These are phyloP conservation scores for Cruciata laevipes DNA, from an alignment of 257 asterid genomes.

Conservation along the genomic window DNA sequence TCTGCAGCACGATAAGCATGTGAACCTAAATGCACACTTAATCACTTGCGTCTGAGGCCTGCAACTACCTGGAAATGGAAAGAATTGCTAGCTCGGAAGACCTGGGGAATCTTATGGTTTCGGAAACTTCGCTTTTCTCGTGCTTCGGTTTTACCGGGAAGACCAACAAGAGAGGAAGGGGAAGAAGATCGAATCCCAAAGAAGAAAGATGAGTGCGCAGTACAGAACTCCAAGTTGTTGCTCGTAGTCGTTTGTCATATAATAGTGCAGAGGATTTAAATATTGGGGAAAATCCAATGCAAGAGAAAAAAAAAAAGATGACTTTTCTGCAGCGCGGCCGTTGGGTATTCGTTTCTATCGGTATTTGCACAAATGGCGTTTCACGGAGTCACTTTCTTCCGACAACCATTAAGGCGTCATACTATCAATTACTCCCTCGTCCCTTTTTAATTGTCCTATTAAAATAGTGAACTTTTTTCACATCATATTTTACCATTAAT, in stretches of 20 bases:
- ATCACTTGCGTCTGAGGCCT: background rate
- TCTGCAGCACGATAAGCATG: background rate
- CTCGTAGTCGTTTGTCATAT: slow-evolving; percentile 7
- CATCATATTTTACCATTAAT: too few species aligned
- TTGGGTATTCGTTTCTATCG: background rate
- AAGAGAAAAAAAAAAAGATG: background rate
- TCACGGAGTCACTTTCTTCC: slow-evolving; percentile 17
- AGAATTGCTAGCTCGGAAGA: background rate
- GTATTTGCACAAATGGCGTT: background rate
- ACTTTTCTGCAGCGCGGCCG: background rate
- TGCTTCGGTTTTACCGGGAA: background rate
- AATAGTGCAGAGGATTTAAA: background rate
- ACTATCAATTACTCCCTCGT: too few species aligned
- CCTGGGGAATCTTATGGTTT: background rate
- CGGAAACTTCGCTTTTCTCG: background rate
- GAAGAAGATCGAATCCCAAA: slow-evolving; percentile 12
- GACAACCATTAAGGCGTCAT: background rate
- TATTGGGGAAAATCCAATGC: background rate
- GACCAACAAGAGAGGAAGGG: background rate
- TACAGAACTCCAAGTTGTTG: background rate
- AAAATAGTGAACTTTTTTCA: too few species aligned
- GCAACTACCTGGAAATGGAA: slow-evolving; percentile 17
- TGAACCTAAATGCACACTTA: background rate
- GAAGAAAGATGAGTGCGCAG: slow-evolving; percentile 8
- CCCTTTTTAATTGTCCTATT: too few species aligned